Base-by-base conservation (phyloP, 331 rosid genomes). In the Cydonia oblonga region DNA sequence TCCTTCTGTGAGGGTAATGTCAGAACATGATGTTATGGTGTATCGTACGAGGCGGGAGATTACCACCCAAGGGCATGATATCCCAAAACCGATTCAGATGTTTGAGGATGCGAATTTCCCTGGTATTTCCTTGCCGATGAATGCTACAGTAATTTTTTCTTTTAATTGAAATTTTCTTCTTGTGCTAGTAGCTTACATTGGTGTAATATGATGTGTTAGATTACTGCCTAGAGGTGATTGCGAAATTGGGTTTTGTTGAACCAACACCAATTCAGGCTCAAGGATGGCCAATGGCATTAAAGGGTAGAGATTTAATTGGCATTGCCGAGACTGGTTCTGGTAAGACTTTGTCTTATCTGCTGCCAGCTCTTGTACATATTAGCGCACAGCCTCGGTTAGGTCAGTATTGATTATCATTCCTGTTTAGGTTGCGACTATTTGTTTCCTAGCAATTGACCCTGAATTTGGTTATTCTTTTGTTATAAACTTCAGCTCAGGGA, bases 221-320 rank as follows among this genome's bases (percentile, higher is more conserved):
- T 81, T 86, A 88, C 82, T 91, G 96, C 82, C 96, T 95, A 18
- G 96, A 95, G 35, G 96, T 78, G 65, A 88, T 95, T 79, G 93
- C 87, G 14, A 91, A 87, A 19, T 81, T 88, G 91, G 99, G 99
- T 67, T 95, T 95, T 79, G 88, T 84, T 60, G 97, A 95, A 82
- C 99, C 99, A 32, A 95, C 99, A 12, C 89, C 99, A 71, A 95
- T 95, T 75, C 97, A 95, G 81, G 91, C 97, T 79, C 99, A 95
- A 74, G 99, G 99, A 76, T 95, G 99, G 99, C 97, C 99, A 40
- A 95, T 95, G 96, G 99, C 97, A 80, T 84, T 95, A n/a, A 95
- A 83, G 76, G 99, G 99, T 80, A 86, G 97, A 78, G 99, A 95
- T 80, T 83, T 95, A 70, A 72, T 95, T 74, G 97, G 99, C 78